phyloP scores from a whole-genome alignment of 169 alveolate genomes.

The Perkinsus olseni region DNA sequence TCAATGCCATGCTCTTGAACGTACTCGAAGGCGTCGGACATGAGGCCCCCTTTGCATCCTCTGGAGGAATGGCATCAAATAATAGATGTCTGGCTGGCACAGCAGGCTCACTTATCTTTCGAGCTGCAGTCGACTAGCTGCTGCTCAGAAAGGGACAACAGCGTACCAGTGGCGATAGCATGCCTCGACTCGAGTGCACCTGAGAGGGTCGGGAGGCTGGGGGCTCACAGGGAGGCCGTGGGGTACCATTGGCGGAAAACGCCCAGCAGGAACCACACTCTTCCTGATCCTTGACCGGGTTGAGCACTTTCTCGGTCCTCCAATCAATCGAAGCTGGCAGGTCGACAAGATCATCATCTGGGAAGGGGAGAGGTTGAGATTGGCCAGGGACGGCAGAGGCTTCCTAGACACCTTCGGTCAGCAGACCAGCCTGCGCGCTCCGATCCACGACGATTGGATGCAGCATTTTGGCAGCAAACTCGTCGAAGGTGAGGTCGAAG shows the following conservation, averaged over 20 bases:
- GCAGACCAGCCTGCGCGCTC: background rate
- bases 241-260: conserved; percentile 56
- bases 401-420: background rate
- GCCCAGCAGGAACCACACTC: conserved; percentile 77
- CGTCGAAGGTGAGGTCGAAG: background rate
- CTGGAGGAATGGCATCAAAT: background rate
- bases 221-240: conserved; percentile 46
- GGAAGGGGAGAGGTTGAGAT: too few species aligned
- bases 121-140: conserved; percentile 55
- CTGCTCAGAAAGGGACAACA: conserved; percentile 51
- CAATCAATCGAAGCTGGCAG: conserved; percentile 27
- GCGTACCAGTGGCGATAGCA: background rate
- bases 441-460: background rate
- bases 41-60: conserved; percentile 69
- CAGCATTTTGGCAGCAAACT: background rate
- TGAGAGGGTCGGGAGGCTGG: conserved; percentile 28
- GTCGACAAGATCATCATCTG: too few species aligned
- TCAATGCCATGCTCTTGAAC: background rate
- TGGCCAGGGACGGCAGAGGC: too few species aligned
- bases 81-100: too few species aligned
- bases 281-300: conserved; percentile 32
- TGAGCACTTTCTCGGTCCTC: conserved; percentile 24
- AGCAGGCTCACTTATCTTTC: too few species aligned
- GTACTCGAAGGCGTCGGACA: conserved; percentile 45
- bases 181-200: background rate